Percentiles rank a stretch among this genome's conserved stretches.
These are phyloP conservation scores for Aureobasidium musti DNA, from an alignment of 2,329 filamentous ascomycete genomes.

Conservation along the genomic window DNA sequence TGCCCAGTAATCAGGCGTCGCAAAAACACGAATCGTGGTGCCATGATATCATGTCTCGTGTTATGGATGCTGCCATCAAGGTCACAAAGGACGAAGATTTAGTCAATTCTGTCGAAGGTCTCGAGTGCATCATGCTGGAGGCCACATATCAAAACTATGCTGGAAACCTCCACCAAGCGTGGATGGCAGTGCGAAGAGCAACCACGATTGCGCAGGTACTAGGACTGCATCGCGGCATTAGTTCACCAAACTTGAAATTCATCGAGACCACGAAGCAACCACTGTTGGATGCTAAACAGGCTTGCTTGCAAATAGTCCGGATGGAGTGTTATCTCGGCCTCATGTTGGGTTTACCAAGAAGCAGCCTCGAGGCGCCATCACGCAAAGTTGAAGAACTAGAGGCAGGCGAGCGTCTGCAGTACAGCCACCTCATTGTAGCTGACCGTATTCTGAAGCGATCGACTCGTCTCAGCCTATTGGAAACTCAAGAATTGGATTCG, in stretches of 20 bases:
- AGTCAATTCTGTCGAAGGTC: background rate
- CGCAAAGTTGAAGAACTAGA: background rate
- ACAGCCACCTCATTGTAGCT: background rate
- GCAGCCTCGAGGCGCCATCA: background rate
- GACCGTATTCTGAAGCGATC: background rate
- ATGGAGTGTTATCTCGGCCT: background rate
- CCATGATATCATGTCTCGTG: background rate
- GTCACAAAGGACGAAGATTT: slow-evolving; percentile 7
- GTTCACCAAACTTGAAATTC: background rate
- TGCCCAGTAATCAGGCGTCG: background rate
- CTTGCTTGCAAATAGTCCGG: background rate
- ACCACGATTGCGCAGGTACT: background rate
- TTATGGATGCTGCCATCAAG: background rate
- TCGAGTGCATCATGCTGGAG: slow-evolving; percentile 5
- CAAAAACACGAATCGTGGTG: background rate
- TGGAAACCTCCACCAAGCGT: slow-evolving; percentile 3
- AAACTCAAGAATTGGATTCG: background rate
- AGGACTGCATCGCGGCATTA: background rate
- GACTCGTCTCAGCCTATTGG: background rate
- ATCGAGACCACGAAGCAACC: background rate
- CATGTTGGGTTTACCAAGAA: background rate
- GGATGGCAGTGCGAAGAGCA: slow-evolving; percentile 8
- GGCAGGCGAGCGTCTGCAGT: background rate
- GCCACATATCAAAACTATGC: background rate
- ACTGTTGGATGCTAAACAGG: background rate